Percentiles rank a stretch among this genome's conserved stretches.
phyloP scores from a whole-genome alignment of 352 stramenopile genomes.

The Globisporangium apiculatum region DNA sequence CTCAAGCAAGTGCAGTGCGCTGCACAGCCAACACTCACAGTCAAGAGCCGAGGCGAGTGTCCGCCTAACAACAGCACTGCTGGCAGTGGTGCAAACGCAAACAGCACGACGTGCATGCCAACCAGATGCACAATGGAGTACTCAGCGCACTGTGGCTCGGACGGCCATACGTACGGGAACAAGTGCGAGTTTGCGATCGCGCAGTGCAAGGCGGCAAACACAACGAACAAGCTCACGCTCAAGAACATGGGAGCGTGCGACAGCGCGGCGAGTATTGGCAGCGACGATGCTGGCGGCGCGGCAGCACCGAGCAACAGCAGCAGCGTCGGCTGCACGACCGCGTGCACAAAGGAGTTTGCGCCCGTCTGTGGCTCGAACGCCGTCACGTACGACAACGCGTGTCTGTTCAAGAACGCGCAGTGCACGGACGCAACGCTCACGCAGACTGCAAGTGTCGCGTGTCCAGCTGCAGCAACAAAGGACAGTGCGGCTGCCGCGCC shows the following conservation, averaged over 20 bases:
- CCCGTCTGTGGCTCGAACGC: constrained; percentile 3
- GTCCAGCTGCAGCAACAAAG: not conserved
- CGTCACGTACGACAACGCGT: constrained; percentile 5
- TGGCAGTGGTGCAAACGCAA: not conserved
- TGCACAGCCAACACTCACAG: not conserved
- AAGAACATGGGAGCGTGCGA: constrained; percentile 1
- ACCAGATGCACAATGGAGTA: no score
- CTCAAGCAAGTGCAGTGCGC: not conserved
- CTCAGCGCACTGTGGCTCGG: no score
- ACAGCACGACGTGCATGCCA: constrained; percentile 1
- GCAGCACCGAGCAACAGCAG: not conserved
- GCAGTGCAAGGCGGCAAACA: constrained; percentile 2
- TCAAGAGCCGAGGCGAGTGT: constrained; percentile 3
- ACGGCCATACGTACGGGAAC: no score
- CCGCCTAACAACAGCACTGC: not conserved
- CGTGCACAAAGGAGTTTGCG: constrained; percentile 6
- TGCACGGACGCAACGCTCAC: constrained; percentile 3
- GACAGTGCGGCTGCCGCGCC: not conserved
- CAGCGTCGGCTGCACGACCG: not conserved
- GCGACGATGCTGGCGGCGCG: not conserved
- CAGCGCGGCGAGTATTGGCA: not conserved
- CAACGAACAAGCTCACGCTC: not conserved
- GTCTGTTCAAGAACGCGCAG: constrained; percentile 3
- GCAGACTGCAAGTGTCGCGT: not conserved
- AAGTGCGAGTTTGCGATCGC: not conserved